phyloP scores from a whole-genome alignment of 768 basidiomycete genomes.

The Lentinula sp. region DNA sequence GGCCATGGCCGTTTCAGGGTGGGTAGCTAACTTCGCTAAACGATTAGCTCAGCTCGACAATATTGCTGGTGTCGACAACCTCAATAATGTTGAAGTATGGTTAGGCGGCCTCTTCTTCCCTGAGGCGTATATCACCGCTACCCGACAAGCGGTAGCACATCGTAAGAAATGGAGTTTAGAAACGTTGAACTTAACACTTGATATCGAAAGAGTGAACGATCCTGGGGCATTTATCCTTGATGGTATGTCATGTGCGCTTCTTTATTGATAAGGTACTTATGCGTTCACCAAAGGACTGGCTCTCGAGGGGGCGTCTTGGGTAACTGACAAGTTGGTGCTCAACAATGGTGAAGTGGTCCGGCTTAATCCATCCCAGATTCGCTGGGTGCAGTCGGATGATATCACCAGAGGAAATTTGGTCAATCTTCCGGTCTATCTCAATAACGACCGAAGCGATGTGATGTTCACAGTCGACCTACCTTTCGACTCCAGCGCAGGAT shows the following conservation, averaged over 20 bases:
- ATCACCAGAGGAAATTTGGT: conserved; percentile 39
- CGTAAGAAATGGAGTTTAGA: conserved; percentile 90
- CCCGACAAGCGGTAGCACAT: conserved; percentile 93
- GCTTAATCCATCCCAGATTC: conserved; percentile 75
- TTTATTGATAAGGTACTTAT: not conserved
- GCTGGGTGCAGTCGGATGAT: conserved; percentile 70
- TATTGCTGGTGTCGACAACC: conserved; percentile 58
- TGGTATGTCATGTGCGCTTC: conserved; percentile 44
- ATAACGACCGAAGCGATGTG: conserved; percentile 82
- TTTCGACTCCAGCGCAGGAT: conserved; percentile 59
- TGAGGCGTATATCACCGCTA: conserved; percentile 93
- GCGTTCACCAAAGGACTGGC: conserved; percentile 55
- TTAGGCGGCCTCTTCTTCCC: conserved; percentile 95
- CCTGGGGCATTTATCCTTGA: conserved; percentile 81
- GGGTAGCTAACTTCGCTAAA: conserved; percentile 77
- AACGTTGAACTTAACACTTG: conserved; percentile 73
- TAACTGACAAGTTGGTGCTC: conserved; percentile 59
- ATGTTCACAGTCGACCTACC: conserved; percentile 86
- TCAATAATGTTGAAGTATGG: conserved; percentile 77
- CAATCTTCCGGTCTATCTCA: conserved; percentile 89
- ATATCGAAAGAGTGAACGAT: conserved; percentile 75
- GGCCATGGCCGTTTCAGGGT: conserved; percentile 75
- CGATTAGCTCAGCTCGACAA: conserved; percentile 80
- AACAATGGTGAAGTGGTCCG: conserved; percentile 82
- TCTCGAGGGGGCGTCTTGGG: conserved; percentile 84